These are phyloP conservation scores for Pezicula rhizophila DNA, from an alignment of 2,329 filamentous ascomycete species.

Conservation along the genomic window DNA sequence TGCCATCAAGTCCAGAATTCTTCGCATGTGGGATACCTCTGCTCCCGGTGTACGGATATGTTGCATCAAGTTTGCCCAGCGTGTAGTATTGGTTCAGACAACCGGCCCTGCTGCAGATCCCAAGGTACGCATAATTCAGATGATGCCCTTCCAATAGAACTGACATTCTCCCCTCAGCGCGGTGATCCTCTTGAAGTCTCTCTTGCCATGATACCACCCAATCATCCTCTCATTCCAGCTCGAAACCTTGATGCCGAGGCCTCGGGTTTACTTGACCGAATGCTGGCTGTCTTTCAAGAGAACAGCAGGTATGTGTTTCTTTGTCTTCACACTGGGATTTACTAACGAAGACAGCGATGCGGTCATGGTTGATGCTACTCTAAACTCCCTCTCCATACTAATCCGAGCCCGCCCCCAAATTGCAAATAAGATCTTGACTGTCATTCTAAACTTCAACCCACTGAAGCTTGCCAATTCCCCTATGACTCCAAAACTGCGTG, in stretches of 20 bases:
- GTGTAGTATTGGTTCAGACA: slow-evolving; percentile 87
- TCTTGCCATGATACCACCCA: slow-evolving; percentile 74
- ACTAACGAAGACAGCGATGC: slow-evolving; percentile 63
- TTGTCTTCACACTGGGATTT: slow-evolving; percentile 7
- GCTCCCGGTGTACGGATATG: slow-evolving; percentile 75
- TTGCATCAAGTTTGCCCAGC: slow-evolving; percentile 96
- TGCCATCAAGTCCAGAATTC: slow-evolving; percentile 80
- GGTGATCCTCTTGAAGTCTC: slow-evolving; percentile 78
- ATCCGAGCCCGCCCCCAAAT: slow-evolving; percentile 76
- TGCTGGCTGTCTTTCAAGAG: slow-evolving; percentile 80
- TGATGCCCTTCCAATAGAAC: slow-evolving; percentile 2
- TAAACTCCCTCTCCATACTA: slow-evolving; percentile 81
- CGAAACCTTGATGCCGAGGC: slow-evolving; percentile 87
- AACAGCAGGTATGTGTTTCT: slow-evolving; percentile 62
- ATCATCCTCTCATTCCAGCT: slow-evolving; percentile 73
- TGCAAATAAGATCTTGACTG: slow-evolving; percentile 77
- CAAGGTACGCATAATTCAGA: slow-evolving; percentile 52
- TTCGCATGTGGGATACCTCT: slow-evolving; percentile 81
- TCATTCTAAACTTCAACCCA: slow-evolving; percentile 87
- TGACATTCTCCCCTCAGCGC: slow-evolving; percentile 39
- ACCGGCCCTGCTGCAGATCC: slow-evolving; percentile 76
- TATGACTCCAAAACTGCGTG: slow-evolving; percentile 71
- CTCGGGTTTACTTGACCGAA: slow-evolving; percentile 80
- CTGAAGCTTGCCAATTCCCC: slow-evolving; percentile 71
- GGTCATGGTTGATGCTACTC: slow-evolving; percentile 79